Conservation (phyloP, 345 rosid species). For the Aquilaria malaccensis region DNA sequence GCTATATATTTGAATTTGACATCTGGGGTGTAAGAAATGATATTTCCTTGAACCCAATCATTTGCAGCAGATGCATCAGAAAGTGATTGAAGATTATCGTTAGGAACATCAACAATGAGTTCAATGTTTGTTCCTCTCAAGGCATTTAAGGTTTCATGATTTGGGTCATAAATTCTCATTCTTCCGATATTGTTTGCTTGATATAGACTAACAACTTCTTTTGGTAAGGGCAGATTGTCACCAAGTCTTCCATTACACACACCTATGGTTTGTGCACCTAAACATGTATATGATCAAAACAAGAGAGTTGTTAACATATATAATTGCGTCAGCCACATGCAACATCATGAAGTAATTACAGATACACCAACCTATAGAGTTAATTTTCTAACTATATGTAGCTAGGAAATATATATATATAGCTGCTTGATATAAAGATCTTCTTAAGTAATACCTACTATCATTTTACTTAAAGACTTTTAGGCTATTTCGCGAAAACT, state of each 20-base stretch:
- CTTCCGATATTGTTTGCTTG: constrained; percentile 20
- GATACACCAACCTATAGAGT: no score
- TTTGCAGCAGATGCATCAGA: constrained; percentile 12
- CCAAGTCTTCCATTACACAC: constrained; percentile 36
- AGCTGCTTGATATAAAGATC: no score
- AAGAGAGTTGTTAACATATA: no score
- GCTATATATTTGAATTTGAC: constrained; percentile 47
- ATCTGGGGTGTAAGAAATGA: constrained; percentile 18
- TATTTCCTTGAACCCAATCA: constrained; percentile 29
- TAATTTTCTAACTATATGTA: no score
- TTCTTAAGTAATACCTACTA: no score
- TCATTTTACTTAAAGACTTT: no score
- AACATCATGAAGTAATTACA: no score
- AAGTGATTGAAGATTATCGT: constrained; percentile 22
- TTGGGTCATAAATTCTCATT: constrained; percentile 33
- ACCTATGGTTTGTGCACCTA: constrained; percentile 27
- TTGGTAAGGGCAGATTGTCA: constrained; percentile 27
- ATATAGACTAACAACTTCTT: constrained; percentile 24
- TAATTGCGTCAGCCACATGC: no score
- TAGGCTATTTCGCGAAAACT: no score
- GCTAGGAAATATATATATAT: no score
- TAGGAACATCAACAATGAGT: constrained; percentile 26
- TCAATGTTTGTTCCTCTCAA: constrained; percentile 32
- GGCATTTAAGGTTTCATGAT: constrained; percentile 35
- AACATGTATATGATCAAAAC: no score